phyloP scores from a whole-genome alignment of 1,139 yeast species.

The Suhomyces maxii region DNA sequence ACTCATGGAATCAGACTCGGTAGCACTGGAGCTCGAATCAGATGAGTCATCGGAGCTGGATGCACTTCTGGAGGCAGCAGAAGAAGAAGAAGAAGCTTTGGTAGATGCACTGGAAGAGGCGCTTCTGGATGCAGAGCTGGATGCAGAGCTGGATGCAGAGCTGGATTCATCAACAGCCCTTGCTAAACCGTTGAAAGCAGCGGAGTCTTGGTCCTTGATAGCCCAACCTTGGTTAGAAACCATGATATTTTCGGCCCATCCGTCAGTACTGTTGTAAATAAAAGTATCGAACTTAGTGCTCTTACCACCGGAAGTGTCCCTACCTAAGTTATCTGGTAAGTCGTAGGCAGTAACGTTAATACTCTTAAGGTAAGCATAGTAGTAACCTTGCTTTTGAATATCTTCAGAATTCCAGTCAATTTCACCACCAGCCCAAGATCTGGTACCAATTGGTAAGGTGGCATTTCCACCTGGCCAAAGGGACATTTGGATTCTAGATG shows the following conservation, averaged over 20 bases:
- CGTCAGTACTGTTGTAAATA: conserved; percentile 53
- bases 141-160: conserved; percentile 6
- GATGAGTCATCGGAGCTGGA: background rate
- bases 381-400: conserved; percentile 72
- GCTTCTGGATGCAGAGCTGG: background rate
- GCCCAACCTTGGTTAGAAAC: conserved; percentile 62
- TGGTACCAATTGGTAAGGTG: conserved; percentile 68
- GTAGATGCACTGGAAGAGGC: conserved; percentile 8
- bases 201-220: conserved; percentile 58
- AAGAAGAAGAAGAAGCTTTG: too few relatives aligned
- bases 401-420: conserved; percentile 82
- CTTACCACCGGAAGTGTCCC: conserved; percentile 37
- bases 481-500: conserved; percentile 80
- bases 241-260: conserved; percentile 45
- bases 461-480: conserved; percentile 91
- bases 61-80: conserved; percentile 2
- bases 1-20: conserved; percentile 2
- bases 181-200: conserved; percentile 54
- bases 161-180: conserved; percentile 8
- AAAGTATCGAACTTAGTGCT: conserved; percentile 48
- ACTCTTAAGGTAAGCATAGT: conserved; percentile 63
- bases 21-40: conserved; percentile 10
- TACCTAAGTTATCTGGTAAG: conserved; percentile 51
- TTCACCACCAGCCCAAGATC: conserved; percentile 91
- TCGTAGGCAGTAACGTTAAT: conserved; percentile 67